phyloP scores from a whole-genome alignment of 2,329 filamentous ascomycete genomes.

The Sclerotinia nivalis region DNA sequence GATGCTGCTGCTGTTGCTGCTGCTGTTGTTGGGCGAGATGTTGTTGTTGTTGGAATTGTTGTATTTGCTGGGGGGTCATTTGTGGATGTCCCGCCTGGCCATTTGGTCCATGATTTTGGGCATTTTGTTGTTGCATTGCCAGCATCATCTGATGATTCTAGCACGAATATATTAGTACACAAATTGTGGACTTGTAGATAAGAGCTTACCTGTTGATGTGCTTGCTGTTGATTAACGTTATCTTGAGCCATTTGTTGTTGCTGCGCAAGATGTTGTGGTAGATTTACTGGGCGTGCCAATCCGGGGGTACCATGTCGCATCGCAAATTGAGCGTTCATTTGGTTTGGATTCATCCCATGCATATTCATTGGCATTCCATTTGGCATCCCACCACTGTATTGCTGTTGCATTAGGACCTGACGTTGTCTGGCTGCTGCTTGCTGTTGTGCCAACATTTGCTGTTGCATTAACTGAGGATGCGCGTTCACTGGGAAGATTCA shows the following conservation, averaged over 20 bases:
- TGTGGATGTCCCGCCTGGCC: constrained; percentile 49
- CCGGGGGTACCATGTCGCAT: constrained; percentile 48
- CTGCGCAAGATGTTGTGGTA: constrained; percentile 49
- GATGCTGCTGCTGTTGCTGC: constrained; percentile 44
- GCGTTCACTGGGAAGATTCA: background rate
- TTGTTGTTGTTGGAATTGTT: constrained; percentile 48
- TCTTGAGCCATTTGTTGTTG: constrained; percentile 44
- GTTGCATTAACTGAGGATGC: constrained; percentile 48
- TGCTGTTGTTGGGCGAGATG: constrained; percentile 51
- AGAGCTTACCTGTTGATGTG: constrained; percentile 42
- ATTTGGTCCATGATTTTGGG: constrained; percentile 46
- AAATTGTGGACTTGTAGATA: background rate
- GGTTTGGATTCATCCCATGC: constrained; percentile 34
- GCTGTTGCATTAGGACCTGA: constrained; percentile 56
- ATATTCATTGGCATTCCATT: constrained; percentile 49
- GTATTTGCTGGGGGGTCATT: constrained; percentile 52
- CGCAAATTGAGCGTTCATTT: constrained; percentile 53
- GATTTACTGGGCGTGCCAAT: constrained; percentile 48
- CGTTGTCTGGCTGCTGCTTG: constrained; percentile 30
- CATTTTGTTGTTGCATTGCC: constrained; percentile 49
- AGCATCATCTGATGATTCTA: constrained; percentile 33
- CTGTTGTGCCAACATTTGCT: constrained; percentile 43
- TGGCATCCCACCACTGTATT: constrained; percentile 54
- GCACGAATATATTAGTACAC: background rate
- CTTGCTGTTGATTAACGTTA: constrained; percentile 43